Evolutionary conservation across 495 filamentous ascomycete genomes (phyloP), one percentile per base, ranked within the genome.

Genomic region (Apiosordaria backusii): DNA sequence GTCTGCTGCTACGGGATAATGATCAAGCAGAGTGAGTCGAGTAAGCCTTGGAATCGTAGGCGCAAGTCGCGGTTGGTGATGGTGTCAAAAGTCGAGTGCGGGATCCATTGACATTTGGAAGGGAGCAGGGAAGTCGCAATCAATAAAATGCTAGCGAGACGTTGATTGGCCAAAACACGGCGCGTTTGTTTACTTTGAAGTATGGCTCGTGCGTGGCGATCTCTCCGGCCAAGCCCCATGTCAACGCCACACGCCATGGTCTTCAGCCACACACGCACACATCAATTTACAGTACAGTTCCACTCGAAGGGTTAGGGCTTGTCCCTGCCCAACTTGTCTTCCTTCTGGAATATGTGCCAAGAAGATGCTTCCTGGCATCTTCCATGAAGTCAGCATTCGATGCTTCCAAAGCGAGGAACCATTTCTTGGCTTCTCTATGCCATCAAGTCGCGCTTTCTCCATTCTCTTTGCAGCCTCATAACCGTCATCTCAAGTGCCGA

Each of bases 181-280:
- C 69, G 64, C 64, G 73, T 75, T 75, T 75, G 73, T 75, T 75
- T 73, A 75, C 71, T 69, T 71, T 73, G 50, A 50, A 13, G 29
- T 40, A 3, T 55, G 52, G 52, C 50, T 53, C 19, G 57, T 60
- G 15, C 57, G 50, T 16, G 16, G 16, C 16, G 4, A 16, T 53
- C 3, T 4, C 3, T 13, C 15, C 4, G 52, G 52, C 22, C 19
- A 55, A 23, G 52, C 52, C 52, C 2, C 52, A 55, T 23, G 13
- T 22, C 50, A 53, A 29, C 27, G 3, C 27, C 27, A 29, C n/a
- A n/a, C n/a, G 27, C 27, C 27, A 4, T 7, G 7, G 27, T 7
- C 27, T 29, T 29, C 27, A 29, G 27, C 27, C 27, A 4, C 27
- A 29, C 35, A 45, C 9, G 9, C 35, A 45, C 35, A 35, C 6